These are phyloP conservation scores for Suillus brevipes DNA, from an alignment of 768 basidiomycete genomes.

Conservation along the genomic window DNA sequence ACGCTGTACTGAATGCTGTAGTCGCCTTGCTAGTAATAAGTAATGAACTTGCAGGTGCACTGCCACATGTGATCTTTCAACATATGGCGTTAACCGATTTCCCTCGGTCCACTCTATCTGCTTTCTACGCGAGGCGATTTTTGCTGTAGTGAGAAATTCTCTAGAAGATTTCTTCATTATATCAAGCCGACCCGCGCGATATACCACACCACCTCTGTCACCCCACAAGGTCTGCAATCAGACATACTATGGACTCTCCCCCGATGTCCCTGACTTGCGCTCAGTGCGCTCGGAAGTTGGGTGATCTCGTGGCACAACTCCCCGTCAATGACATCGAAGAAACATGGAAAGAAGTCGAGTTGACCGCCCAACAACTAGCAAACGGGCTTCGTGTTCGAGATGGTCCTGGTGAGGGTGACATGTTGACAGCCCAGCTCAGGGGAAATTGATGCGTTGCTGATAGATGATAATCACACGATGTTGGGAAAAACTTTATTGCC, in stretches of 20 bases:
- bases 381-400: conserved; percentile 61
- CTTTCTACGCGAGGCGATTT: conserved; percentile 2
- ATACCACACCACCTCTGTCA: neutral
- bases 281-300: conserved; percentile 34
- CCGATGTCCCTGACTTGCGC: conserved; percentile 20
- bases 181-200: neutral
- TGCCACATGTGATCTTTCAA: neutral
- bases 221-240: conserved; percentile 1
- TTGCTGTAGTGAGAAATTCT: neutral
- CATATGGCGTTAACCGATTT: neutral
- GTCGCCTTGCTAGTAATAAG: neutral
- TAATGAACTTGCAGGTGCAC: conserved; percentile 1
- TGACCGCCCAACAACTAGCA: conserved; percentile 56
- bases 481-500: conserved; percentile 69
- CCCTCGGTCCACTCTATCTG: conserved; percentile 7
- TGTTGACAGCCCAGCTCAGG: neutral
- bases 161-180: no score
- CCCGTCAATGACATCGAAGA: conserved; percentile 32
- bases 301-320: conserved; percentile 34
- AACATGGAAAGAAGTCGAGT: conserved; percentile 54
- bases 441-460: conserved; percentile 21
- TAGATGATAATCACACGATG: conserved; percentile 70
- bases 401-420: conserved; percentile 43
- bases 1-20: neutral
- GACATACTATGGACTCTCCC: conserved; percentile 20